Evolutionary conservation across 2,329 filamentous ascomycete genomes (phyloP).

Genomic region (Fusarium oxysporum): DNA sequence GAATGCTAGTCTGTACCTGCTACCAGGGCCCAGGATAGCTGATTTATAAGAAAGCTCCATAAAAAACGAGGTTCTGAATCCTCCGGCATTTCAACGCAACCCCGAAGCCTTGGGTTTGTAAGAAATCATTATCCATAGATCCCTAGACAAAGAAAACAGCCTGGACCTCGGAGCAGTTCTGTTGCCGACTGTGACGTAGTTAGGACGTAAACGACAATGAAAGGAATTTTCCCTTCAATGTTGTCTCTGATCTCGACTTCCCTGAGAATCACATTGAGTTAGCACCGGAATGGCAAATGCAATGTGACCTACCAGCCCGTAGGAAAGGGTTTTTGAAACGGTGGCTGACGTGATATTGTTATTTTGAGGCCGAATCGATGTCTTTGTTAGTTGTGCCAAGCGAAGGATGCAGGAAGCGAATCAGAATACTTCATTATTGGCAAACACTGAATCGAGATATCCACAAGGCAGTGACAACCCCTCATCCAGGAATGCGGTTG

Average conservation of each 20-base stretch:
- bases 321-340: background rate
- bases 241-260: background rate
- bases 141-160: background rate
- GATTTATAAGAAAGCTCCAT: background rate
- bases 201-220: background rate
- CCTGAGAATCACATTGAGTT: background rate
- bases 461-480: background rate
- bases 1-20: background rate
- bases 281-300: background rate
- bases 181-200: background rate
- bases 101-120: fast-evolving
- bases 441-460: background rate
- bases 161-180: background rate
- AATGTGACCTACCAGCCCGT: background rate
- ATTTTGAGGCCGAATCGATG: background rate
- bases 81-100: background rate
- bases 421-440: background rate
- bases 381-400: background rate
- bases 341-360: background rate
- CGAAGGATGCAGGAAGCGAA: background rate
- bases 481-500: background rate
- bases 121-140: background rate
- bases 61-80: background rate
- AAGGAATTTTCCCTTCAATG: no score
- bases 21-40: background rate